phyloP scores from a whole-genome alignment of 1,139 yeast genomes.

The Pneumocystis jirovecii region DNA sequence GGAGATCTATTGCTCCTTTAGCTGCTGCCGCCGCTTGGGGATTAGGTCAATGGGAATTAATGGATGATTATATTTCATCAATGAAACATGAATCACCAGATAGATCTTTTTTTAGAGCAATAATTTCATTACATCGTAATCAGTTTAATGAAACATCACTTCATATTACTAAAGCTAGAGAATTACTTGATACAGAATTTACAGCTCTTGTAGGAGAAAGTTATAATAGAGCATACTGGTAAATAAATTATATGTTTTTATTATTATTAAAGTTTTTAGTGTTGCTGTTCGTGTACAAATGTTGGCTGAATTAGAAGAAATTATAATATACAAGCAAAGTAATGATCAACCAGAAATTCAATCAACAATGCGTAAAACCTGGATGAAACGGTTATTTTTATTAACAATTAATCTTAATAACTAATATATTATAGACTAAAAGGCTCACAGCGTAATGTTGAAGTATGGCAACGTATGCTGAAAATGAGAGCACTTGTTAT shows the following conservation, averaged over 20 bases:
- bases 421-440: slow-evolving; percentile 28
- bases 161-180: slow-evolving; percentile 75
- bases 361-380: slow-evolving; percentile 72
- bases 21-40: slow-evolving; percentile 99
- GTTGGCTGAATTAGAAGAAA: slow-evolving; percentile 93
- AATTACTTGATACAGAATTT: slow-evolving; percentile 76
- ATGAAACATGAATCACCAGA: slow-evolving; percentile 91
- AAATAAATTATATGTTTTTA: neutral
- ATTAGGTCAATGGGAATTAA: slow-evolving; percentile 90
- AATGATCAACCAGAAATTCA: slow-evolving; percentile 65
- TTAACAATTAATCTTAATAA: neutral
- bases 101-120: slow-evolving; percentile 84
- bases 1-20: slow-evolving; percentile 82
- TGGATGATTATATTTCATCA: slow-evolving; percentile 79
- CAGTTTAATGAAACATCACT: slow-evolving; percentile 68
- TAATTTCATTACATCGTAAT: slow-evolving; percentile 69
- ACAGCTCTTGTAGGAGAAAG: slow-evolving; percentile 92
- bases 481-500: slow-evolving; percentile 87
- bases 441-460: slow-evolving; percentile 94
- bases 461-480: slow-evolving; percentile 93
- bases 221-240: slow-evolving; percentile 73
- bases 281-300: slow-evolving; percentile 94
- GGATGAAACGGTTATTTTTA: slow-evolving; percentile 53
- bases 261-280: slow-evolving; percentile 25
- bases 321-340: slow-evolving; percentile 69